Evolutionary conservation across 768 basidiomycete genomes (phyloP), one percentile per base, ranked within the genome.

Genomic region (Tulasnella calospora): DNA sequence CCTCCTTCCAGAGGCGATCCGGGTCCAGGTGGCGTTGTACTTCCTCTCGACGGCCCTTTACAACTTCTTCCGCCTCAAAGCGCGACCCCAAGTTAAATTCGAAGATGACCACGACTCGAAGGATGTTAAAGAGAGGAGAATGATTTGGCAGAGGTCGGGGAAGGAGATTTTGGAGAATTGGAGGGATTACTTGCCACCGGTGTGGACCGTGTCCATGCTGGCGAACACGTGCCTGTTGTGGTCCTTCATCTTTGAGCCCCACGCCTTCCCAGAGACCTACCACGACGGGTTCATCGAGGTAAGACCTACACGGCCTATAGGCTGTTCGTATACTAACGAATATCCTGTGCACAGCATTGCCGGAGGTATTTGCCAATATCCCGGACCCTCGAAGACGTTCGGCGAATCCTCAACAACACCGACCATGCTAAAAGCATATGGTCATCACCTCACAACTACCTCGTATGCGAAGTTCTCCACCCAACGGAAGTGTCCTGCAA

Each of bases 201-300:
- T 77, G 55, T 67, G 76, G 55, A 77, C 57, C 21, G 33, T 71
- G n/a, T 38, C 76, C 40, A 51, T 40, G 38, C n/a, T 46, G 38
- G 40, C 76, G 35, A 79, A 79, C 79, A 40, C 79, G 38, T 79
- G 79, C 46, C 78, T 79, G 12, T n/a, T 78, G 13, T 79, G 77
- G 78, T 36, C 46, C 15, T 79, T 79, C 27, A 40, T 79, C n/a
- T 47, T 33, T 44, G 77, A 79, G 23, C 57, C 79, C 27, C 33
- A 71, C 6, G 77, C 44, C 12, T 79, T 79, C 61, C 78, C 78
- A 13, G 17, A 79, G 47, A 55, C 51, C 46, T 79, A 79, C 44
- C 44, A 44, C 19, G 69, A 78, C 1, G 23, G 38, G 1, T 57
- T 79, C 55, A 23, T 67, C 41, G 78, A 79, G 36, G 78, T 79